Conservation (phyloP, 1,284 basidiomycete genomes). For the Rhodotorula sp. region DNA sequence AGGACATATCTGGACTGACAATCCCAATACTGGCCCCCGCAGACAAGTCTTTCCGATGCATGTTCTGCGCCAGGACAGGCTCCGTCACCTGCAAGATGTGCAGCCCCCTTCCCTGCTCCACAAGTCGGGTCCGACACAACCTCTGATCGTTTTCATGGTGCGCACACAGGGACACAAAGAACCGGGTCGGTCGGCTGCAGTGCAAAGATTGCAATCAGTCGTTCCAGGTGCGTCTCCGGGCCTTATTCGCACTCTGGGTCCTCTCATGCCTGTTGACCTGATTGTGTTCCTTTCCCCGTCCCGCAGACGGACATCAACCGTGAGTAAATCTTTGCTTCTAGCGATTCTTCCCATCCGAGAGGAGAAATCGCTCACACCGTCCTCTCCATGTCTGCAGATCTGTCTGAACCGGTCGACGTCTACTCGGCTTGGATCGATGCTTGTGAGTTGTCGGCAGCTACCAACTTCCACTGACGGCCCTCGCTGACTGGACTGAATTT, state of each 20-base stretch:
- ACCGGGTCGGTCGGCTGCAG: conserved; percentile 47
- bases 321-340: conserved; percentile 7
- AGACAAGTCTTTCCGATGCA: conserved; percentile 51
- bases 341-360: too few relatives aligned
- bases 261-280: too few relatives aligned
- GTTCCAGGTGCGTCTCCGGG: conserved; percentile 37
- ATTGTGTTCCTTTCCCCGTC: neutral
- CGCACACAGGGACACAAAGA: conserved; percentile 47
- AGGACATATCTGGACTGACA: neutral
- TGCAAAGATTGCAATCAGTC: conserved; percentile 50
- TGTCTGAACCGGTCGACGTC: conserved; percentile 51
- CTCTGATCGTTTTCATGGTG: neutral
- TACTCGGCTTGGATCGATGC: conserved; percentile 53
- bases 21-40: neutral
- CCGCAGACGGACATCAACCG: conserved; percentile 46
- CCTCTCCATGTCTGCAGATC: conserved; percentile 44
- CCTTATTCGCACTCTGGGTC: rapidly evolving
- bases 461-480: too few relatives aligned
- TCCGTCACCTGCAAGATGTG: conserved; percentile 51
- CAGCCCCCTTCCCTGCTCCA: conserved; percentile 8
- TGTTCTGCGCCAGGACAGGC: conserved; percentile 51
- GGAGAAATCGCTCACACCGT: too few relatives aligned
- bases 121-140: neutral
- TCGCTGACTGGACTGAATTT: neutral
- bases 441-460: conserved; percentile 35